A percentile compares a stretch with the other conserved stretches of the same genome.
phyloP scores from a whole-genome alignment of 2,329 filamentous ascomycete species.

The Periconia sp. region DNA sequence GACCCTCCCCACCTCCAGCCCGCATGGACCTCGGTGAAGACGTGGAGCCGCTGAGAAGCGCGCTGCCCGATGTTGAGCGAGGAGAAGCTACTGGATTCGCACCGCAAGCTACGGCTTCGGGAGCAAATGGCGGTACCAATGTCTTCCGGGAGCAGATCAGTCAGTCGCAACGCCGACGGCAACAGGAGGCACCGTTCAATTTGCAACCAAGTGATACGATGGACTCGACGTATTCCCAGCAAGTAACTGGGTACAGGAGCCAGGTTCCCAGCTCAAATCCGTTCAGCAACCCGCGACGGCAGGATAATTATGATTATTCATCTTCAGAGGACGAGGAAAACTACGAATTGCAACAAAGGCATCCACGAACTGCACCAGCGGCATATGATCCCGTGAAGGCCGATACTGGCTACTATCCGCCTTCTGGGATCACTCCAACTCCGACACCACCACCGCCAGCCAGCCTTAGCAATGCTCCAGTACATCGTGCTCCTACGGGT shows the following conservation, averaged over 20 bases:
- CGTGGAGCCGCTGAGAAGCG: constrained; percentile 31
- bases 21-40: constrained; percentile 32
- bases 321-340: constrained; percentile 43
- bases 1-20: constrained; percentile 39
- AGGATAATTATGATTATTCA: constrained; percentile 41
- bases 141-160: constrained; percentile 44
- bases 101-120: constrained; percentile 19
- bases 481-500: constrained; percentile 18
- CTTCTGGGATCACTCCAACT: constrained; percentile 29
- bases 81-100: constrained; percentile 35
- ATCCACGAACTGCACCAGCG: constrained; percentile 13
- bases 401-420: constrained; percentile 40
- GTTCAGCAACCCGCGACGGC: constrained; percentile 28
- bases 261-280: constrained; percentile 38
- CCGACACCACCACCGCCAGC: constrained; percentile 35
- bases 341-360: constrained; percentile 38
- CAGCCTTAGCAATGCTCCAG: constrained; percentile 11
- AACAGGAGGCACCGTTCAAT: constrained; percentile 26
- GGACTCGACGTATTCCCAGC: constrained; percentile 33
- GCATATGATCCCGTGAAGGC: constrained; percentile 39
- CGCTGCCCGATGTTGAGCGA: constrained; percentile 35
- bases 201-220: constrained; percentile 36
- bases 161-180: constrained; percentile 38
- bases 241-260: constrained; percentile 34
- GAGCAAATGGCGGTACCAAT: constrained; percentile 27